Conservation (phyloP, 768 basidiomycete species). For the Amanita exitialis region DNA sequence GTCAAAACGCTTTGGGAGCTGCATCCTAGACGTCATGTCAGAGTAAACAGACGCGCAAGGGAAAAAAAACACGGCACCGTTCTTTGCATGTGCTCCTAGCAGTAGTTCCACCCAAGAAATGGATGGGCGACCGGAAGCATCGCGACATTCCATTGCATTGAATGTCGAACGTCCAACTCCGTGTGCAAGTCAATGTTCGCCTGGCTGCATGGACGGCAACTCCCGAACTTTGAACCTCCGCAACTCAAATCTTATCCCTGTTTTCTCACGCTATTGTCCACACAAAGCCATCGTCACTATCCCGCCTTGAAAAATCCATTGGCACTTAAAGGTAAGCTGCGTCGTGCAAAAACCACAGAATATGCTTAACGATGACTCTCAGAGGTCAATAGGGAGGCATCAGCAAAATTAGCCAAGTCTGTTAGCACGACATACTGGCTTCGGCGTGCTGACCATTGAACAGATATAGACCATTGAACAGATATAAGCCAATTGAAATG, state of each 20-base stretch:
- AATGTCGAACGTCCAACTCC: slow-evolving; percentile 13
- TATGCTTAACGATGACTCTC: slow-evolving; percentile 5
- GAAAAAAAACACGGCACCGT: slow-evolving; percentile 12
- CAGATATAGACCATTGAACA: too few relatives aligned
- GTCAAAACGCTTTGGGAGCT: neutral
- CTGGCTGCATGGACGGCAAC: neutral
- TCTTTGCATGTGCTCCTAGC: slow-evolving; percentile 15
- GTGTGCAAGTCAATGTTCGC: neutral
- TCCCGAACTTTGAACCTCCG: neutral
- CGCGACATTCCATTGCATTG: slow-evolving; percentile 76
- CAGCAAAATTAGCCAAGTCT: slow-evolving; percentile 22
- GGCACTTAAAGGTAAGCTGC: slow-evolving; percentile 59
- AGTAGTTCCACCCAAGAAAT: slow-evolving; percentile 24
- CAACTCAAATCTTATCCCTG: slow-evolving; percentile 21
- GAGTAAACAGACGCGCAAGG: slow-evolving; percentile 7
- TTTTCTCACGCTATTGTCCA: slow-evolving; percentile 24
- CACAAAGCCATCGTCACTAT: slow-evolving; percentile 24
- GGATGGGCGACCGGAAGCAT: slow-evolving; percentile 52
- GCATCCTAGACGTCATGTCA: neutral
- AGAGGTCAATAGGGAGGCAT: slow-evolving; percentile 96
- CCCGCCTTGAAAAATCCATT: slow-evolving; percentile 94
- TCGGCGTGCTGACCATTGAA: neutral
- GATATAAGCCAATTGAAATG: slow-evolving; percentile 49
- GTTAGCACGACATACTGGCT: neutral
- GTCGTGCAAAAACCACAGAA: neutral